A percentile compares a stretch with the other conserved stretches of the same genome.
Conservation (phyloP, 768 basidiomycete species). For the Lactarius indigo region DNA sequence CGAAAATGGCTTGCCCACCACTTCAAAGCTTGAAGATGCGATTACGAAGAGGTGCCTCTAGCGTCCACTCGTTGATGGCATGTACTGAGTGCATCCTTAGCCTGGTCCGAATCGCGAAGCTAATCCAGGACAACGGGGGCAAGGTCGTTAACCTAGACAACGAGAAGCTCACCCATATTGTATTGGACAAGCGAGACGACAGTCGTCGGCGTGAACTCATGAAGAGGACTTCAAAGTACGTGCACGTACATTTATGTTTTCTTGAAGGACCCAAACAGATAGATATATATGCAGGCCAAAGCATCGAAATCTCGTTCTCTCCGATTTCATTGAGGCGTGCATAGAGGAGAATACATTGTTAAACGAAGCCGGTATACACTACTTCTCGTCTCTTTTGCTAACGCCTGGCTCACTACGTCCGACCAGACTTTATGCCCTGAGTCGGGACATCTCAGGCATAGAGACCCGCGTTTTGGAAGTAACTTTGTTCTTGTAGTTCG, state of each 20-base stretch:
- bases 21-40: slow-evolving; percentile 48
- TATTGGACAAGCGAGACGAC: slow-evolving; percentile 79
- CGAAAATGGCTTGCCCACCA: slow-evolving; percentile 57
- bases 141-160: slow-evolving; percentile 64
- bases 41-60: slow-evolving; percentile 52
- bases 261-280: neutral
- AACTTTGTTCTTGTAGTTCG: neutral
- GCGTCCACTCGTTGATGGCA: neutral
- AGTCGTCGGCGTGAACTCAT: slow-evolving; percentile 69
- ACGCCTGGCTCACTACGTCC: neutral
- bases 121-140: slow-evolving; percentile 71
- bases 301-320: slow-evolving; percentile 70
- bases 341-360: slow-evolving; percentile 80
- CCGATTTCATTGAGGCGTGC: slow-evolving; percentile 74
- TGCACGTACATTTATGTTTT: slow-evolving; percentile 6
- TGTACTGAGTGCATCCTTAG: slow-evolving; percentile 38
- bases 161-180: slow-evolving; percentile 79
- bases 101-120: slow-evolving; percentile 46
- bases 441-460: too few species aligned
- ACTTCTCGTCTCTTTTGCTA: too few species aligned
- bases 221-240: slow-evolving; percentile 68
- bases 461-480: neutral
- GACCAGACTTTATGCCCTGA: slow-evolving; percentile 21
- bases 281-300: slow-evolving; percentile 54
- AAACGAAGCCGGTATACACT: slow-evolving; percentile 73